Conservation (phyloP, 1,284 basidiomycete genomes). For the Baeospora myosura region DNA sequence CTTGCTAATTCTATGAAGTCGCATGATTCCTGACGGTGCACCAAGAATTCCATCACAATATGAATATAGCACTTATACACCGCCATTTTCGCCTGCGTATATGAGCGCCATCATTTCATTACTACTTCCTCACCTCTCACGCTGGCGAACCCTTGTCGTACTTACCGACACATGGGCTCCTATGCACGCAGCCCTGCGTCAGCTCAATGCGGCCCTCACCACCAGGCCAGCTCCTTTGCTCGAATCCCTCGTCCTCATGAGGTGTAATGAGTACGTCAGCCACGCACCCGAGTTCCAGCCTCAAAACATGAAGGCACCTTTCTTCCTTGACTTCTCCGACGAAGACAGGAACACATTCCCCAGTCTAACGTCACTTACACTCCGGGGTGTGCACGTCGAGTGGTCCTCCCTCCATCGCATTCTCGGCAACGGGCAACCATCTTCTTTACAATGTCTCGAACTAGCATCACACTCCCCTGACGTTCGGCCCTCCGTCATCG, state of each 20-base stretch:
- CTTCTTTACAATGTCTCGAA: conserved; percentile 29
- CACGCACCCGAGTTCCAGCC: conserved; percentile 38
- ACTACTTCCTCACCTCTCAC: conserved; percentile 37
- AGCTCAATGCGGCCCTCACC: conserved; percentile 30
- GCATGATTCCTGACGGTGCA: conserved; percentile 10
- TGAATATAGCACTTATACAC: conserved; percentile 22
- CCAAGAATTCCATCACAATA: conserved; percentile 18
- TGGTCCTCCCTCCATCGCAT: conserved; percentile 31
- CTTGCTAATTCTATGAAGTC: conserved; percentile 9
- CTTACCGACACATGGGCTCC: conserved; percentile 47
- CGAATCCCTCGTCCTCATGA: conserved; percentile 44
- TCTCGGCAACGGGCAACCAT: conserved; percentile 16
- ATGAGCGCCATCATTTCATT: conserved; percentile 35
- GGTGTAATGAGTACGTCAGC: conserved; percentile 47
- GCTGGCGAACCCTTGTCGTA: conserved; percentile 44
- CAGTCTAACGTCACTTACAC: conserved; percentile 31
- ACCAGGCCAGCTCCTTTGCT: conserved; percentile 34
- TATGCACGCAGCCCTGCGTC: conserved; percentile 38
- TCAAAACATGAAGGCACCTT: conserved; percentile 25
- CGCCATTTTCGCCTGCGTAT: conserved; percentile 33
- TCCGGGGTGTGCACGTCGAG: conserved; percentile 44
- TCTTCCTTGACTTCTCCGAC: conserved; percentile 20
- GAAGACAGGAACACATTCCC: conserved; percentile 25
- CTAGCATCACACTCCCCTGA: conserved; percentile 40
- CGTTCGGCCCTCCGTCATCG: conserved; percentile 35